Percentiles rank a stretch among this genome's conserved stretches.
These are phyloP conservation scores for Acorus gramineus DNA, from an alignment of 106 monocot species.

Conservation along the genomic window DNA sequence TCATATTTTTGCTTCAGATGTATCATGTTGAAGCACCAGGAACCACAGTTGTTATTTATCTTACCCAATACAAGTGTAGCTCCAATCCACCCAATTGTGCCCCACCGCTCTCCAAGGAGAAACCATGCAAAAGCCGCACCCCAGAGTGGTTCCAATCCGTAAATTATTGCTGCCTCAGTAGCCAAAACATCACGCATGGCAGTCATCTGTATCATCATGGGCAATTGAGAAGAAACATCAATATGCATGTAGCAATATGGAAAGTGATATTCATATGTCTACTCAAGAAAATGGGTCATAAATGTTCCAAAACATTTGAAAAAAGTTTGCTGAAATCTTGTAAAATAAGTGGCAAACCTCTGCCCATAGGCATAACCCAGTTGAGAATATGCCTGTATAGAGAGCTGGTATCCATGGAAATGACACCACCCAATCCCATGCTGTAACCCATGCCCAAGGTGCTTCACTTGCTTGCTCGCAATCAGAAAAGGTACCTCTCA, in stretches of 20 bases:
- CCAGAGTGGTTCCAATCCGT: conserved; percentile 85
- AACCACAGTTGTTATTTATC: background rate
- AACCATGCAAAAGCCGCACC: conserved; percentile 88
- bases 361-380: conserved; percentile 68
- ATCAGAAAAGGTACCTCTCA: conserved; percentile 17
- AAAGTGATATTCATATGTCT: too few species aligned
- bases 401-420: conserved; percentile 96
- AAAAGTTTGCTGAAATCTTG: background rate
- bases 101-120: conserved; percentile 80
- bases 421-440: conserved; percentile 36
- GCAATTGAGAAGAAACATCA: background rate
- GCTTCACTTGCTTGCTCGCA: conserved; percentile 7
- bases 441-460: conserved; percentile 20
- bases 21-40: too few species aligned
- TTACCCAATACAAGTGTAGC: conserved; percentile 74
- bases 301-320: conserved; percentile 1
- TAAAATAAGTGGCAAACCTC: conserved; percentile 32
- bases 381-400: conserved; percentile 81
- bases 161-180: conserved; percentile 73
- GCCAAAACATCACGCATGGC: conserved; percentile 84
- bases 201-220: conserved; percentile 38
- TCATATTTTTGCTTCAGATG: too few species aligned
- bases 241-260: background rate
- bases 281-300: background rate
- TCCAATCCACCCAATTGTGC: conserved; percentile 54